Conservation (phyloP, 148 eudicot genomes). For the Simmondsia chinensis region DNA sequence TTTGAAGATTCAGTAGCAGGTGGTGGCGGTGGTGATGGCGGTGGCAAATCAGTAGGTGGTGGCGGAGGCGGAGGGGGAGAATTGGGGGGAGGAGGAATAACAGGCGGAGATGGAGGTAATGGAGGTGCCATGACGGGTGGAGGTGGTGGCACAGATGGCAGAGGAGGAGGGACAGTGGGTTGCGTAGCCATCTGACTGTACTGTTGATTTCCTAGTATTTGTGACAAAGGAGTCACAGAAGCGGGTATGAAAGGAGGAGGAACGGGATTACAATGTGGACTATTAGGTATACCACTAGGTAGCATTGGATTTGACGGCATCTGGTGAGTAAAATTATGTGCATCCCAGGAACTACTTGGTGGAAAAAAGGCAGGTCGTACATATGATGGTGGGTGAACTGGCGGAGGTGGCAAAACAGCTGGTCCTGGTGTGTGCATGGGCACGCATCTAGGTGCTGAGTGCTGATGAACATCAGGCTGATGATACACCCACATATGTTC, state of each 20-base stretch:
- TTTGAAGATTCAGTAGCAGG: conserved; percentile 26
- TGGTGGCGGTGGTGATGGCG: no score
- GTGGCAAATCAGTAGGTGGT: conserved; percentile 33
- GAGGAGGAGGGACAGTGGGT: conserved; percentile 42
- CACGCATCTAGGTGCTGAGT: conserved; percentile 25
- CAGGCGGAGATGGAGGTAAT: conserved; percentile 51
- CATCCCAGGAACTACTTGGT: conserved; percentile 66
- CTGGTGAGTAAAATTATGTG: conserved; percentile 40
- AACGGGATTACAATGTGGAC: conserved; percentile 33
- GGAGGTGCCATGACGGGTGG: conserved; percentile 43
- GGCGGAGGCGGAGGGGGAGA: conserved; percentile 57
- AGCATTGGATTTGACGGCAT: conserved; percentile 29
- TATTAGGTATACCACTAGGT: conserved; percentile 26
- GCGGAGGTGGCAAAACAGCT: conserved; percentile 35
- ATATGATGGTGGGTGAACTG: conserved; percentile 39
- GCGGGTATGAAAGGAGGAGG: conserved; percentile 62
- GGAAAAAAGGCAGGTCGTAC: conserved; percentile 52
- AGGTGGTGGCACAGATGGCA: conserved; percentile 37
- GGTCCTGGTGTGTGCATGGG: conserved; percentile 44
- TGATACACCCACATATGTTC: conserved; percentile 51
- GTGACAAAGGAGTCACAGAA: conserved; percentile 70
- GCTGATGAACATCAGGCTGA: conserved; percentile 38
- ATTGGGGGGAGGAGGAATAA: conserved; percentile 50
- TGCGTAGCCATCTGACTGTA: conserved; percentile 40
- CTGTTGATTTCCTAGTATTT: conserved; percentile 49